Evolutionary conservation across 73 alveolate species (phyloP).

Genomic region (Stentor roeselii): DNA sequence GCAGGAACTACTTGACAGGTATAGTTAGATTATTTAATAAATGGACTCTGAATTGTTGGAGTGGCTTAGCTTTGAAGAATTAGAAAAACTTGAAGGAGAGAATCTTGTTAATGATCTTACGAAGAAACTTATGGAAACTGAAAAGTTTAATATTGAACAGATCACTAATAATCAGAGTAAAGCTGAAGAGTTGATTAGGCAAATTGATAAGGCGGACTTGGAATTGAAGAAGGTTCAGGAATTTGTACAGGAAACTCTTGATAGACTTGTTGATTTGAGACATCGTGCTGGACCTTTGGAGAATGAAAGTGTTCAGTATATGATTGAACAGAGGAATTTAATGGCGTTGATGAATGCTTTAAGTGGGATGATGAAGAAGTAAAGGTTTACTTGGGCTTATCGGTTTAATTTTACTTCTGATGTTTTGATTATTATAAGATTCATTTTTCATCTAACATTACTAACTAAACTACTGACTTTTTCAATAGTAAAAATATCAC

Average conservation of each 20-base stretch:
- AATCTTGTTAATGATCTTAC: neutral
- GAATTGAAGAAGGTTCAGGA: neutral
- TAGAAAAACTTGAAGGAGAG: neutral
- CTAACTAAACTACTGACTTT: too few species aligned
- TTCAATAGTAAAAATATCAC: too few species aligned
- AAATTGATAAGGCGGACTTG: constrained; percentile 8
- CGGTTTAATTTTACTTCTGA: too few species aligned
- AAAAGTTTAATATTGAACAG: constrained; percentile 10
- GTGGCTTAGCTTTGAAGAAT: constrained; percentile 11
- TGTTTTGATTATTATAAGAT: too few species aligned
- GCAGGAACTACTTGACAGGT: neutral
- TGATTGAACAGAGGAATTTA: neutral
- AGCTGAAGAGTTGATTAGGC: constrained; percentile 2
- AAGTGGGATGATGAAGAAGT: too few species aligned
- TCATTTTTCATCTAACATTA: too few species aligned
- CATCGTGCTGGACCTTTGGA: neutral
- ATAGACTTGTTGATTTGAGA: neutral
- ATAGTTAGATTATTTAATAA: too few species aligned
- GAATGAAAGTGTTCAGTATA: neutral
- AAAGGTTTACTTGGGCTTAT: too few species aligned
- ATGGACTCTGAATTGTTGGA: constrained; percentile 18
- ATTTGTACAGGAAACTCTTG: neutral
- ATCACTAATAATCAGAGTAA: neutral
- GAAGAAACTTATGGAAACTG: neutral
- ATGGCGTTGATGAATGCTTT: neutral